Evolutionary conservation across 73 alveolate species (phyloP).

Genomic region (Paramecium sexaurelia): DNA sequence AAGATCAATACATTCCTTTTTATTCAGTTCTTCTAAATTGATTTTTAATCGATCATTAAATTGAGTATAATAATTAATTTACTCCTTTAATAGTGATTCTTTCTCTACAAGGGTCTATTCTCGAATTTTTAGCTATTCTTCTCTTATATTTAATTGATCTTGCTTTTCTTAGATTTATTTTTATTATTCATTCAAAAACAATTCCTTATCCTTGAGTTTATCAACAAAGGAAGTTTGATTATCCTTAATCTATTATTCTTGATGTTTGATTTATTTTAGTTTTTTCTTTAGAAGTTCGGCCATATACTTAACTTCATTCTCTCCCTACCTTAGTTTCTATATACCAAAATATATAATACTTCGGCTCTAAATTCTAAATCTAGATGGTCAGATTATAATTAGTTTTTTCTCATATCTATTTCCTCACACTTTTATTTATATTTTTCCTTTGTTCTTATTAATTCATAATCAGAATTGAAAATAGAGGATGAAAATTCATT

Average conservation of each 20-base stretch:
- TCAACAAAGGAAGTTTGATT: neutral
- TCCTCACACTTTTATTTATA: conserved; percentile 44
- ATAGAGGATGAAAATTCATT: neutral
- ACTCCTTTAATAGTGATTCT: neutral
- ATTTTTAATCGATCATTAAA: neutral
- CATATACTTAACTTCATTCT: neutral
- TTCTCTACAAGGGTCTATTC: neutral
- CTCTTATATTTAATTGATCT: neutral
- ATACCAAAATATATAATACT: neutral
- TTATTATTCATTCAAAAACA: neutral
- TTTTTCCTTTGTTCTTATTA: conserved; percentile 19
- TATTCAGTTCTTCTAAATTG: neutral
- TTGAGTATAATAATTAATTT: neutral
- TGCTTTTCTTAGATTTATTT: neutral
- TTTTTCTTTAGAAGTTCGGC: neutral
- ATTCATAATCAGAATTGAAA: conserved; percentile 32
- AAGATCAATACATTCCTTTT: neutral
- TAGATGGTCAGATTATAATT: neutral
- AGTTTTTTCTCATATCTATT: neutral
- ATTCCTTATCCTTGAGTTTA: neutral
- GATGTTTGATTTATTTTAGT: neutral
- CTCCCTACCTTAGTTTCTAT: conserved; percentile 26
- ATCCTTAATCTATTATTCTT: conserved; percentile 21
- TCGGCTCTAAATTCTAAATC: conserved; percentile 1
- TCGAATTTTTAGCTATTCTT: neutral